phyloP scores from a whole-genome alignment of 2,329 filamentous ascomycete species.

The Aspergillus oerlinghausenensis region DNA sequence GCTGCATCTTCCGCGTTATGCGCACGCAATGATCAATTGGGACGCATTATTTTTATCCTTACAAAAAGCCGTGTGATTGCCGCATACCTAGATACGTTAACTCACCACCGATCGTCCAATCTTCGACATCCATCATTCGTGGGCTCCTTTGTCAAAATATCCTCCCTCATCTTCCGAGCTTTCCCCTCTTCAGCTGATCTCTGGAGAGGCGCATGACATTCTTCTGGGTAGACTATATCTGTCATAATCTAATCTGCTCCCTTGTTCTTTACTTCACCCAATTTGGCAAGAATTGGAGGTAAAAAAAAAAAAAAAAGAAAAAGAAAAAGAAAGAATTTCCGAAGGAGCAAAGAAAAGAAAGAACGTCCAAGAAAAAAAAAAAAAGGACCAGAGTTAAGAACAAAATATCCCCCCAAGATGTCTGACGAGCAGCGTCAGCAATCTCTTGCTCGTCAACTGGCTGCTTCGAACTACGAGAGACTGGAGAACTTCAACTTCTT shows the following conservation, averaged over 20 bases:
- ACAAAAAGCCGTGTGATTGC: neutral
- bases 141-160: constrained; percentile 8
- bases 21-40: constrained; percentile 10
- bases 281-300: constrained; percentile 3
- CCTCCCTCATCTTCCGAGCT: constrained; percentile 2
- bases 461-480: constrained; percentile 28
- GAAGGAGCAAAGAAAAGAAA: constrained; percentile 12
- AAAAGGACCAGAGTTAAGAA: neutral
- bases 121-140: constrained; percentile 10
- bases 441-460: constrained; percentile 17
- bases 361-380: constrained; percentile 1
- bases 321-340: constrained; percentile 6
- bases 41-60: neutral
- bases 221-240: constrained; percentile 8
- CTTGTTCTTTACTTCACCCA: constrained; percentile 9
- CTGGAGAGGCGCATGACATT: constrained; percentile 10
- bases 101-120: constrained; percentile 16
- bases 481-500: constrained; percentile 36
- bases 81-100: constrained; percentile 11
- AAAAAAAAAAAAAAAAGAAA: constrained; percentile 4
- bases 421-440: constrained; percentile 24
- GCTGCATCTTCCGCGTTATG: constrained; percentile 20
- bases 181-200: constrained; percentile 17
- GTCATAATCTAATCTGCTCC: constrained; percentile 15
- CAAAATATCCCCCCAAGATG: constrained; percentile 22